Conservation (phyloP, 768 basidiomycete genomes). For the Neoboletus magnificus region DNA sequence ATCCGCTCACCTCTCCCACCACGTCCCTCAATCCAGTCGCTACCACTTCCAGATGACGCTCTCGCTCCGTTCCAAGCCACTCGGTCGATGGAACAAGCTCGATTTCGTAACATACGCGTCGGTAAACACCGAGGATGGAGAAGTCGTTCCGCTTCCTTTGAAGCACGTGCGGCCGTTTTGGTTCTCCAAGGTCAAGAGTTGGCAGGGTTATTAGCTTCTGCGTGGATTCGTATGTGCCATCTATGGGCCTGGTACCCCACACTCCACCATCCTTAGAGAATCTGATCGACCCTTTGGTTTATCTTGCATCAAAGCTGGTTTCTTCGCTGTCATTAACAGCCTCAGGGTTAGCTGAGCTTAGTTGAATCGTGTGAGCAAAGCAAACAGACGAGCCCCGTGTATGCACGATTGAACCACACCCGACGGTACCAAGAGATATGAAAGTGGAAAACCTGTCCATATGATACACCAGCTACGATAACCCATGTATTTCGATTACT, state of each 20-base stretch:
- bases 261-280: neutral
- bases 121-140: constrained; percentile 72
- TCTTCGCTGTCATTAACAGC: neutral
- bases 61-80: constrained; percentile 64
- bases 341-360: neutral
- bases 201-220: constrained; percentile 29
- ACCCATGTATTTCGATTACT: constrained; percentile 31
- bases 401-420: neutral
- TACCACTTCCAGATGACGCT: constrained; percentile 78
- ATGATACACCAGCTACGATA: constrained; percentile 32
- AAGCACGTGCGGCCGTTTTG: constrained; percentile 90
- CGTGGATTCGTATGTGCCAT: neutral
- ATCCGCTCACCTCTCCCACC: constrained; percentile 5
- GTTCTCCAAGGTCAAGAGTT: constrained; percentile 88
- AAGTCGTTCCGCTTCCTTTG: constrained; percentile 61
- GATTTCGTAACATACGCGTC: constrained; percentile 72
- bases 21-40: constrained; percentile 30
- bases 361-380: neutral
- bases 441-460: constrained; percentile 11
- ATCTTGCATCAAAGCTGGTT: neutral
- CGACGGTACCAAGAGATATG: neutral
- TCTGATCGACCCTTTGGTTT: neutral
- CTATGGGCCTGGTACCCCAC: neutral
- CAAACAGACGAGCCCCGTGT: neutral
- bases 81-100: constrained; percentile 80